Evolutionary conservation across 192 early-diverging fungal genomes (phyloP).

Genomic region (Gonapodya prolifera): DNA sequence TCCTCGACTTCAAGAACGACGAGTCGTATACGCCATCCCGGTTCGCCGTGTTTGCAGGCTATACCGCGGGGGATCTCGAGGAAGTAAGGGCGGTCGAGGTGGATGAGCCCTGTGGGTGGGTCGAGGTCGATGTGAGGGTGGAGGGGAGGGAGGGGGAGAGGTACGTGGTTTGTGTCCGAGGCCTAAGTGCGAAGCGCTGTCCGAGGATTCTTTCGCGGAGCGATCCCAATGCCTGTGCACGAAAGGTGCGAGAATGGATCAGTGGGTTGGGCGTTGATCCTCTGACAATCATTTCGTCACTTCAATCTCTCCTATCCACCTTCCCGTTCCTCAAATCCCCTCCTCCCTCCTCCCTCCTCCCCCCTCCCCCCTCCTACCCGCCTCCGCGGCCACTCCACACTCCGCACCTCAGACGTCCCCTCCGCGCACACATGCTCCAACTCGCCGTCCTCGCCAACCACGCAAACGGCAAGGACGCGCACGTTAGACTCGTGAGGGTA

Average conservation of each 20-base stretch:
- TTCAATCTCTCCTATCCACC: too few species aligned
- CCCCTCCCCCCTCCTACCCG: too few species aligned
- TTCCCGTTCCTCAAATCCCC: too few species aligned
- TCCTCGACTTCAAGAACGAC: conserved; percentile 62
- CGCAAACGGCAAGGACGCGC: conserved; percentile 73
- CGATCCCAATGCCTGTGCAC: too few species aligned
- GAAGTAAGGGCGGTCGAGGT: conserved; percentile 40
- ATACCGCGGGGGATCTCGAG: conserved; percentile 48
- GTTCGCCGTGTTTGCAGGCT: conserved; percentile 57
- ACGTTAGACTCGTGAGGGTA: conserved; percentile 61
- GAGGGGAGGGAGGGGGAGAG: conserved; percentile 14
- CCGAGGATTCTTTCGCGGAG: too few species aligned
- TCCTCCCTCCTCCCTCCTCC: too few species aligned
- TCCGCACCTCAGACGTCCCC: conserved; percentile 24
- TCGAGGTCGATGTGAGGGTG: conserved; percentile 40
- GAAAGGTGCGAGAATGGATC: too few species aligned
- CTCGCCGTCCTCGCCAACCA: conserved; percentile 57
- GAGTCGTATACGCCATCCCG: conserved; percentile 67
- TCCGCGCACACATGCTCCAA: conserved; percentile 54
- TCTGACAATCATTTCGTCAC: too few species aligned
- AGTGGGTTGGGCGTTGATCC: too few species aligned
- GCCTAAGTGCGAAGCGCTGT: too few species aligned
- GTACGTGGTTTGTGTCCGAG: too few species aligned
- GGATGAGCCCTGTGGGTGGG: conserved; percentile 53
- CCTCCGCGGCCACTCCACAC: too few species aligned